Conservation (phyloP, 179 eudicot genomes). For the Sideroxylon spinosum region DNA sequence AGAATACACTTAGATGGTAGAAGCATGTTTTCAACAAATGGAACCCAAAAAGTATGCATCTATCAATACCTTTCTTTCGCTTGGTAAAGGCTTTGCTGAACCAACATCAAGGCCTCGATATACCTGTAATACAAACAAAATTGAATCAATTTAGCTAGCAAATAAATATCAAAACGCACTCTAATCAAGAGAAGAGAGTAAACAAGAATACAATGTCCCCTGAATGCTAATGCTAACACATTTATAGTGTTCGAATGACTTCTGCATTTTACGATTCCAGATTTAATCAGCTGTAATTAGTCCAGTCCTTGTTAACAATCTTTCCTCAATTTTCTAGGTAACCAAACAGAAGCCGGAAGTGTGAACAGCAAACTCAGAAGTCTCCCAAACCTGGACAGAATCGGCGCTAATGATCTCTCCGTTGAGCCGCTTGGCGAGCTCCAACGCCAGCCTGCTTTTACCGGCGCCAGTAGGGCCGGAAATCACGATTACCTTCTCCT, state of each 20-base stretch:
- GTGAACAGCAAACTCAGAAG: not conserved
- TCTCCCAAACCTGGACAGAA: slow-evolving; percentile 70
- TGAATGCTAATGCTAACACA: not conserved
- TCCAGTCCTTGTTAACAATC: not conserved
- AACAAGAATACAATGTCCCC: not conserved
- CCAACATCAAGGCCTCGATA: slow-evolving; percentile 95
- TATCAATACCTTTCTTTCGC: slow-evolving; percentile 66
- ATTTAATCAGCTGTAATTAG: not conserved
- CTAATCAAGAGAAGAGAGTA: not conserved
- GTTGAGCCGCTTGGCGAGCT: slow-evolving; percentile 79
- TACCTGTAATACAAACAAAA: slow-evolving; percentile 46
- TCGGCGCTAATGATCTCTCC: slow-evolving; percentile 96
- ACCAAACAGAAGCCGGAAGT: not conserved
- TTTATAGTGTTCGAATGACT: not conserved
- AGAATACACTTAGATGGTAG: not conserved
- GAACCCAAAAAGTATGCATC: not conserved
- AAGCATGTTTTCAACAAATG: not conserved
- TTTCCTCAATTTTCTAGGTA: not conserved
- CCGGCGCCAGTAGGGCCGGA: slow-evolving; percentile 98
- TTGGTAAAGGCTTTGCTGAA: slow-evolving; percentile 82
- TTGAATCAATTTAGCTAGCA: not conserved
- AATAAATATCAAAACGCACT: not conserved
- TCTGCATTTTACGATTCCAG: not conserved
- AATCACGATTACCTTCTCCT: slow-evolving; percentile 71
- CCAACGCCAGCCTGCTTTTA: slow-evolving; percentile 72